Base-by-base conservation (phyloP, 441 rosid genomes). In the Bocquillonia castaneifolia region DNA sequence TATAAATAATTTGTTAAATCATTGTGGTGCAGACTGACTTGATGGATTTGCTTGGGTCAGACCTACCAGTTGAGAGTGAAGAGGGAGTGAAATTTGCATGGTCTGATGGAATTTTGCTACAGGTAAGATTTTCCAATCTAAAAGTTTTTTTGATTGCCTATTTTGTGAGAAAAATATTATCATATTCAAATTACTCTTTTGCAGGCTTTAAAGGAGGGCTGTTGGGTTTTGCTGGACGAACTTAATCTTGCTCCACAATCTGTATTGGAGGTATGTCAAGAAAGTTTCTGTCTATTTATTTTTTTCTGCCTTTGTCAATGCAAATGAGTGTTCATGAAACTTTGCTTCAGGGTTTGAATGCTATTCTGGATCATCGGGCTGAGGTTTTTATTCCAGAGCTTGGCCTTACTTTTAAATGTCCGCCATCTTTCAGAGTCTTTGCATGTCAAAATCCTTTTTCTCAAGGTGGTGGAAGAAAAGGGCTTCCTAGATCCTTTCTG, bases 381-480 rank as follows among this genome's bases (percentile, higher is more conserved):
- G 93, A 92, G 83, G 95, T 92, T 67, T 95, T 89, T 78, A 89
- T 95, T 76, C 99, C 99, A 28, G 98, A 95, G 80, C 85, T 95
- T 36, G 90, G 91, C 59, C 82, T 73, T 72, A 85, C 97, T 45
- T 95, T 85, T 76, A 88, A 75, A 67, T 95, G 99, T 58, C 97
- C 95, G 23, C 72, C 90, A 56, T 79, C 97, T 64, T 95, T 95
- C 68, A 87, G 93, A 79, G 82, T 95, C 75, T 95, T 95, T 79
- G 97, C 98, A 52, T 95, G 99, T 78, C 99, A 95, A 83, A 95
- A 95, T 81, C 99, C 99, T 77, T 83, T 96, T 63, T 83, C 86
- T 75, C 98, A 95, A 80, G 99, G 99, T 67, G 99, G 99, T 78
- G 99, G 99, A 54, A 81, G 99, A 78, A 95, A 95, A 81, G 96